phyloP scores from a whole-genome alignment of 495 filamentous ascomycete species.

The Trichodelitschia bisporula region DNA sequence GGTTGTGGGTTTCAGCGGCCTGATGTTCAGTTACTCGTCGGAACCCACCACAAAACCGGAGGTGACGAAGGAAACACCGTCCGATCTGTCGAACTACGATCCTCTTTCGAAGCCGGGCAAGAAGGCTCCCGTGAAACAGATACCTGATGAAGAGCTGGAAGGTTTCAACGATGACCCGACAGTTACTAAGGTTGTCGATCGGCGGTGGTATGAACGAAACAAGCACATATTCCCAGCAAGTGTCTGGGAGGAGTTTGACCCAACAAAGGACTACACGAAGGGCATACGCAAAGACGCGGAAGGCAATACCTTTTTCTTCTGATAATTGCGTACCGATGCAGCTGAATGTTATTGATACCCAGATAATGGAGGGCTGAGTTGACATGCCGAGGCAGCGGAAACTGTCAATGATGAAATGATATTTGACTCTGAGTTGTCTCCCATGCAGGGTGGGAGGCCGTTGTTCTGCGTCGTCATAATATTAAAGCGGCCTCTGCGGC shows the following conservation, averaged over 20 bases:
- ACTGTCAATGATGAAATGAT: too few species aligned
- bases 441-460: too few species aligned
- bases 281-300: conserved; percentile 60
- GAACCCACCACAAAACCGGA: conserved; percentile 11
- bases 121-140: conserved; percentile 1
- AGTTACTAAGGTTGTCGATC: conserved; percentile 84
- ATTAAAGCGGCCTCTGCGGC: too few species aligned
- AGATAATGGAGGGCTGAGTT: too few species aligned
- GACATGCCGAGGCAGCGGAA: too few species aligned
- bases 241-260: conserved; percentile 88
- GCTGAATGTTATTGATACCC: too few species aligned
- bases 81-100: conserved; percentile 13
- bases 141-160: conserved; percentile 30
- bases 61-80: conserved; percentile 1
- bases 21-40: conserved; percentile 58
- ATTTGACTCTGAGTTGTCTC: too few species aligned
- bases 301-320: conserved; percentile 90
- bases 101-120: conserved; percentile 21
- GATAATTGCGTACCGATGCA: conserved; percentile 14
- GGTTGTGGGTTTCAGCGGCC: conserved; percentile 41
- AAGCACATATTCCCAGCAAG: conserved; percentile 96
- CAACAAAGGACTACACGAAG: conserved; percentile 58
- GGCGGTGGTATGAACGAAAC: conserved; percentile 88
- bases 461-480: too few species aligned
- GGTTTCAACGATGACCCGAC: conserved; percentile 56